Evolutionary conservation across 2,329 filamentous ascomycete genomes (phyloP).

Genomic region (Curvularia sp.): DNA sequence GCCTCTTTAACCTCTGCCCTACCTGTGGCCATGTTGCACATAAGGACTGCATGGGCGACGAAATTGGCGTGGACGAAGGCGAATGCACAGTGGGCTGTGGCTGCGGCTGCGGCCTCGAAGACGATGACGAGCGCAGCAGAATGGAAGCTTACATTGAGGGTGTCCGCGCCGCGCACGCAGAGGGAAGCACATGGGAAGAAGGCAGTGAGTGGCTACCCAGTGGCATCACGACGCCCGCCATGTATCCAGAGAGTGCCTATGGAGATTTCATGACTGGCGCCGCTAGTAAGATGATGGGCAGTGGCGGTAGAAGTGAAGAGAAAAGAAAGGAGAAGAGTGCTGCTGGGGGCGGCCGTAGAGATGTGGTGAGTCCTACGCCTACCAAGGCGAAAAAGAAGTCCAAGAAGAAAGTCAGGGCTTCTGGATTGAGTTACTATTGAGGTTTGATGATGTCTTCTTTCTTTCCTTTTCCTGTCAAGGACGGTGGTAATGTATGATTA

Average conservation of each 20-base stretch:
- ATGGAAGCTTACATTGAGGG: conserved; percentile 43
- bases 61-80: conserved; percentile 32
- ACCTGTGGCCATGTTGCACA: conserved; percentile 49
- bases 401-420: conserved; percentile 36
- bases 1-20: conserved; percentile 47
- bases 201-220: conserved; percentile 34
- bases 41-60: conserved; percentile 45
- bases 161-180: conserved; percentile 35
- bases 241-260: conserved; percentile 24
- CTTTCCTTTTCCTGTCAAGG: not conserved
- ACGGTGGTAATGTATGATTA: not conserved
- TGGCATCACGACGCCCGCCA: conserved; percentile 28
- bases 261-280: conserved; percentile 29
- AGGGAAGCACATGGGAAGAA: conserved; percentile 39
- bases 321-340: conserved; percentile 25
- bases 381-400: conserved; percentile 33
- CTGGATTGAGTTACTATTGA: conserved; percentile 42
- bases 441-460: not conserved
- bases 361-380: conserved; percentile 26
- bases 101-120: conserved; percentile 41
- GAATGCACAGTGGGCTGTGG: conserved; percentile 44
- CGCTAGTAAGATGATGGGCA: conserved; percentile 23
- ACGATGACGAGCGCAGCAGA: conserved; percentile 31
- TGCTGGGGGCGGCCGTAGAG: conserved; percentile 4
- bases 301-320: conserved; percentile 12